Conservation (phyloP, 345 rosid species). For the Hibiscus trionum region DNA sequence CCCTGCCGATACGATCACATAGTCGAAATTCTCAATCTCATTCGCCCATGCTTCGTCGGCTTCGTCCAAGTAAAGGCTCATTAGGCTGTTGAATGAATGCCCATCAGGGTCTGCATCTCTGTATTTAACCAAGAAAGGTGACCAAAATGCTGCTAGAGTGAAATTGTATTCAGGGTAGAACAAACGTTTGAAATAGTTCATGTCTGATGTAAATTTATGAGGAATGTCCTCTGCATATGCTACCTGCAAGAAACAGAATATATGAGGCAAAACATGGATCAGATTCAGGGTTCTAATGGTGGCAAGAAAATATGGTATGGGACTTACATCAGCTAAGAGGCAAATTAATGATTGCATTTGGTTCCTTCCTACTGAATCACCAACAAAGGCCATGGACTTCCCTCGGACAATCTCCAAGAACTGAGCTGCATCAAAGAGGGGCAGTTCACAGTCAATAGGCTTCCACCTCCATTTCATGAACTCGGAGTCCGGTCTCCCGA, state of each 20-base stretch:
- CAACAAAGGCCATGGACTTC: slow-evolving; percentile 38
- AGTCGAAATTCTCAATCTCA: slow-evolving; percentile 33
- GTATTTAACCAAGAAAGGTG: slow-evolving; percentile 46
- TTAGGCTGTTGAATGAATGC: slow-evolving; percentile 28
- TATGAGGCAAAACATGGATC: too few species aligned
- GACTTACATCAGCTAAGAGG: slow-evolving; percentile 31
- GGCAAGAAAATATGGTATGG: neutral
- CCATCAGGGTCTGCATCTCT: slow-evolving; percentile 38
- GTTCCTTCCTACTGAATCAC: slow-evolving; percentile 45
- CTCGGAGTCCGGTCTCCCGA: slow-evolving; percentile 35
- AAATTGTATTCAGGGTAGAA: slow-evolving; percentile 24
- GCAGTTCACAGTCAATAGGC: slow-evolving; percentile 37
- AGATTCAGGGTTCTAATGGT: neutral
- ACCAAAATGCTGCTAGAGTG: slow-evolving; percentile 42
- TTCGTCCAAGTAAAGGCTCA: slow-evolving; percentile 43
- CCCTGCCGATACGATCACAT: slow-evolving; percentile 50
- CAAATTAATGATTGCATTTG: slow-evolving; percentile 42
- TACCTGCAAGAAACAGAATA: slow-evolving; percentile 25
- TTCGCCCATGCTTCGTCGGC: slow-evolving; percentile 41
- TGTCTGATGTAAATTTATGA: slow-evolving; percentile 11
- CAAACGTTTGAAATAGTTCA: slow-evolving; percentile 24
- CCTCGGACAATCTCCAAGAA: slow-evolving; percentile 34
- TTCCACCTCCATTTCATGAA: slow-evolving; percentile 52
- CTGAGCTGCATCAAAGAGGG: slow-evolving; percentile 21
- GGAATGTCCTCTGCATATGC: slow-evolving; percentile 26